Evolutionary conservation across 1,284 basidiomycete species (phyloP).

Genomic region (Pterula multifida): DNA sequence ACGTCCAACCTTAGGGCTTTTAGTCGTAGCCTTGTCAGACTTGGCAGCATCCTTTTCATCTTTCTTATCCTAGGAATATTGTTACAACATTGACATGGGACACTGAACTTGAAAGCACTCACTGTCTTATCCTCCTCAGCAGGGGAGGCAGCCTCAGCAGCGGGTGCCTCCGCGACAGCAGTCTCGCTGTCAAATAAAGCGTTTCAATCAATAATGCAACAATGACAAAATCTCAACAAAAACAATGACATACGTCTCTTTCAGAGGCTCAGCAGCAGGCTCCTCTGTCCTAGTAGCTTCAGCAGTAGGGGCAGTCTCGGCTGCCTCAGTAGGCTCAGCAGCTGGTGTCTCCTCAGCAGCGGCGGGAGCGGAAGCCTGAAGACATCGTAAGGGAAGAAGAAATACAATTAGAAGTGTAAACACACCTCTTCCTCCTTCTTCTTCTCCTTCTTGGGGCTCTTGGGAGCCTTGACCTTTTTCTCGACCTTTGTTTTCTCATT

Average conservation of each 20-base stretch:
- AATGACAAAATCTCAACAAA: constrained; percentile 1
- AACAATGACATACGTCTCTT: constrained; percentile 38
- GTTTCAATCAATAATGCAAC: constrained; percentile 5
- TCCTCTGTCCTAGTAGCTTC: constrained; percentile 18
- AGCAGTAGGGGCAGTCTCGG: constrained; percentile 19
- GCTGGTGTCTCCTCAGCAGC: constrained; percentile 25
- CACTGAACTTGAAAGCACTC: constrained; percentile 30
- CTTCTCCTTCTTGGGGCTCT: constrained; percentile 34
- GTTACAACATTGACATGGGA: background rate
- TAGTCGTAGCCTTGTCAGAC: constrained; percentile 23
- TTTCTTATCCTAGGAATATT: constrained; percentile 26
- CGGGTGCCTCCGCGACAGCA: constrained; percentile 19
- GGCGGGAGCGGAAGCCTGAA: constrained; percentile 22
- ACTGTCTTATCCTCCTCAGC: constrained; percentile 48
- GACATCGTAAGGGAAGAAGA: background rate
- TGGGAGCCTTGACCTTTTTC: constrained; percentile 41
- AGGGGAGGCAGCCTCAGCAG: constrained; percentile 15
- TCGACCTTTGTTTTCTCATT: constrained; percentile 16
- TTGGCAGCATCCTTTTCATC: constrained; percentile 33
- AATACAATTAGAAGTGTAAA: constrained; percentile 6
- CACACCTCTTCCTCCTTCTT: constrained; percentile 54
- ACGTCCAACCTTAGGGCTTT: constrained; percentile 52
- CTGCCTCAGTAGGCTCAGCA: constrained; percentile 36
- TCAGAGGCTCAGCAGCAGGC: constrained; percentile 34
- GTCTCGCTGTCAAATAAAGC: constrained; percentile 19